A percentile compares a stretch with the other conserved stretches of the same genome.
phyloP scores from a whole-genome alignment of 1,284 basidiomycete species.

The Volvariella surrecta region DNA sequence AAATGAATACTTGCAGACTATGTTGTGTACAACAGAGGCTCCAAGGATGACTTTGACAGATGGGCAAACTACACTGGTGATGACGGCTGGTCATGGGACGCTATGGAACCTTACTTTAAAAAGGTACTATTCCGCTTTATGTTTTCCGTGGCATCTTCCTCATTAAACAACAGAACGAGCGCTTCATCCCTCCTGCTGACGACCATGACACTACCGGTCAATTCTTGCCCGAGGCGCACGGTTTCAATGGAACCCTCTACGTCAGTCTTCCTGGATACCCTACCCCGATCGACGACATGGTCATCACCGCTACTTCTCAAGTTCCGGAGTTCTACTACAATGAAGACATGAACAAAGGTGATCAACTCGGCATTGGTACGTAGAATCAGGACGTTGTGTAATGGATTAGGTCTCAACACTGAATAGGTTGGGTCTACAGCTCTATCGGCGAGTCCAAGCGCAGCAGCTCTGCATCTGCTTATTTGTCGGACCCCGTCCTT shows the following conservation, averaged over 20 bases:
- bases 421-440: constrained; percentile 25
- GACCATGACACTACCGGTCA: constrained; percentile 1
- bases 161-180: not conserved
- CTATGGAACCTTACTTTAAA: constrained; percentile 21
- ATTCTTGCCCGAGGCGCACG: constrained; percentile 2
- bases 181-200: not conserved
- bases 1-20: constrained; percentile 18
- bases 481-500: constrained; percentile 24
- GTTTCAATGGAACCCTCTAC: constrained; percentile 16
- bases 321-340: not conserved
- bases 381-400: not conserved
- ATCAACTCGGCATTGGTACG: constrained; percentile 27
- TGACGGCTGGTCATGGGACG: constrained; percentile 28
- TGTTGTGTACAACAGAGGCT: constrained; percentile 27
- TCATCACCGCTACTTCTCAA: constrained; percentile 19
- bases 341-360: constrained; percentile 19
- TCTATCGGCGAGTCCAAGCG: constrained; percentile 23
- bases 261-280: constrained; percentile 21
- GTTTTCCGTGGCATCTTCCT: not conserved
- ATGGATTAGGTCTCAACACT: not conserved
- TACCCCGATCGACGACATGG: constrained; percentile 16
- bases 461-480: constrained; percentile 27
- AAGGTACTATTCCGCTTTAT: constrained; percentile 14
- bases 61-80: constrained; percentile 26
- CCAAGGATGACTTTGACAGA: constrained; percentile 27